Conservation (phyloP, 2,329 filamentous ascomycete species). For the Xylariaceae sp. region DNA sequence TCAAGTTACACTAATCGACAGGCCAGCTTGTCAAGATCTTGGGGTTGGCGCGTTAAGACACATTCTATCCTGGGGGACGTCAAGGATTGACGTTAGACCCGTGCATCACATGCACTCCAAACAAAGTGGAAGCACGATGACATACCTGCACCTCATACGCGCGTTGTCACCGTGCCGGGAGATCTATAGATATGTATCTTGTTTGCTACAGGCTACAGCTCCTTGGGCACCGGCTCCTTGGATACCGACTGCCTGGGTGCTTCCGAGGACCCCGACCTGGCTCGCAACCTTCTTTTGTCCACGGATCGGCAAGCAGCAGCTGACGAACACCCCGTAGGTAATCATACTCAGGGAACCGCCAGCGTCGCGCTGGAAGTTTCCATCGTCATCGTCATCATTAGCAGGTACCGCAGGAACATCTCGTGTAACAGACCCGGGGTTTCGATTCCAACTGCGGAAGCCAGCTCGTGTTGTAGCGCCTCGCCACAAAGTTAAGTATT, state of each 20-base stretch:
- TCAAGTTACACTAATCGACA: background rate
- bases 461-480: slow-evolving; percentile 4
- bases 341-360: background rate
- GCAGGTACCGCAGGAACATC: slow-evolving; percentile 5
- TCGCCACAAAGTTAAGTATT: background rate
- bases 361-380: slow-evolving; percentile 3
- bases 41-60: background rate
- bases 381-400: slow-evolving; percentile 4
- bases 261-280: slow-evolving; percentile 17
- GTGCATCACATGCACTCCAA: background rate
- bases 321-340: slow-evolving; percentile 1
- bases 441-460: slow-evolving; percentile 13
- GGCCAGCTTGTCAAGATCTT: background rate
- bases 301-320: slow-evolving; percentile 28
- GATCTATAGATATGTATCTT: no score
- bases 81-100: no score
- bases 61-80: background rate
- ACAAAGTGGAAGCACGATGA: no score
- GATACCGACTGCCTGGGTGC: slow-evolving; percentile 18
- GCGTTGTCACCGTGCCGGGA: background rate
- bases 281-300: slow-evolving; percentile 26
- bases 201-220: background rate
- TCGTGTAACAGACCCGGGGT: slow-evolving; percentile 2
- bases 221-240: background rate
- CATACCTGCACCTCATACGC: background rate